Base-by-base conservation (phyloP, 768 basidiomycete species). In the Lenzites betulinus region DNA sequence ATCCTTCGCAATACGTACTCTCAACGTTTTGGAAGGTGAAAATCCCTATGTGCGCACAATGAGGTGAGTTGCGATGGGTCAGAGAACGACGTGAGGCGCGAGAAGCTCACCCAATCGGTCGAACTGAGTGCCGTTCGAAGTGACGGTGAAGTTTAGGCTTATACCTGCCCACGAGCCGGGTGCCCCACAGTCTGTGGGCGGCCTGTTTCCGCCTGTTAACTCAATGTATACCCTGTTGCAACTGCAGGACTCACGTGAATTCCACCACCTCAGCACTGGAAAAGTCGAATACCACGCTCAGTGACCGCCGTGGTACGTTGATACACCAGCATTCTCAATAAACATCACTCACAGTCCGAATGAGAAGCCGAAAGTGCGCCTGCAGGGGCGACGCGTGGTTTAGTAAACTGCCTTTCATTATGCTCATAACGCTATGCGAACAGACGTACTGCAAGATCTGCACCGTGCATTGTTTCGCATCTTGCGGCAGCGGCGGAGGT, bases 1-100 rank as follows among this genome's bases (percentile, higher is more conserved):
- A 13, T 3, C 6, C 23, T 36, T 11, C n/a, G 13, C 25, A 23
- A 2, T 33, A 69, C 84, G 61, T 66, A 89, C 87, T 89, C 71
- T 92, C 90, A 7, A 89, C 88, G 66, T 90, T 86, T 33, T 89
- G 84, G 69, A 91, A 87, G 6, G 87, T 88, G 65, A 93, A 88
- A 16, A 85, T 81, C 1, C 82, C 88, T 63, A 16, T 12, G 6
- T 15, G 22, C 18, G 26, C 9, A 16, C 23, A 8, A 46, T 20
- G n/a, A 3, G n/a, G 16, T 7, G 8, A 7, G n/a, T 9, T 13
- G n/a, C 30, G 30, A 5, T 4, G 30, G 30, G 30, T 33, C 11
- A 33, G 30, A 33, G 30, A 11, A 4, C 30, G 4, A 33, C 4
- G 11, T 33, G 4, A 33, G 30, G 4, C 30, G 11, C 30, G 30